Conservation (phyloP, 2,329 filamentous ascomycete species). For the Stromatinia cepivora region DNA sequence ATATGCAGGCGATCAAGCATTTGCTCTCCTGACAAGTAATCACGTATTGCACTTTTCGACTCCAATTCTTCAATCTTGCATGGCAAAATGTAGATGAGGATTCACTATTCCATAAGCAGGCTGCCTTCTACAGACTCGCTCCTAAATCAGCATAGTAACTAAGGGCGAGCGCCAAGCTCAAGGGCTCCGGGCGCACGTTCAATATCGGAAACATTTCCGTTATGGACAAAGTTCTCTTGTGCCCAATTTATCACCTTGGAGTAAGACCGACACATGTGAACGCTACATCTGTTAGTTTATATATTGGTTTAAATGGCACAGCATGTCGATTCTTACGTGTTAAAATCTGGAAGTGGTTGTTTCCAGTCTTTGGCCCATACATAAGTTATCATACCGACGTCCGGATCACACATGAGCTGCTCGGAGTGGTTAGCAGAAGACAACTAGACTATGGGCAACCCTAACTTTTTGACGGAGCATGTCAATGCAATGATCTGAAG, state of each 20-base stretch:
- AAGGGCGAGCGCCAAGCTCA: neutral
- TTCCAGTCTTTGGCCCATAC: conserved; percentile 12
- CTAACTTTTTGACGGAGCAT: conserved; percentile 9
- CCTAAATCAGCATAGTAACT: too few relatives aligned
- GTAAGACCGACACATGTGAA: neutral
- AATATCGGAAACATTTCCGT: conserved; percentile 5
- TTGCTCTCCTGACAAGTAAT: too few relatives aligned
- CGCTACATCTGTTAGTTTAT: neutral
- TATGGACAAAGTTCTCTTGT: neutral
- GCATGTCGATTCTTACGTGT: neutral
- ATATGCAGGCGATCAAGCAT: too few relatives aligned
- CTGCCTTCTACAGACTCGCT: too few relatives aligned
- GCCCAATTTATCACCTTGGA: neutral
- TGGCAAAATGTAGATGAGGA: too few relatives aligned
- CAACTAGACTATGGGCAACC: neutral
- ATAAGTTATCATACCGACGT: conserved; percentile 11
- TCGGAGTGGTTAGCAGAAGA: neutral
- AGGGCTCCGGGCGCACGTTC: neutral
- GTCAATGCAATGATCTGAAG: conserved; percentile 13
- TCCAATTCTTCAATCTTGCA: too few relatives aligned
- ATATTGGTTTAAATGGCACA: neutral
- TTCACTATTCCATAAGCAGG: too few relatives aligned
- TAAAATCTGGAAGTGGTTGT: conserved; percentile 11
- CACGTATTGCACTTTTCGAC: neutral
- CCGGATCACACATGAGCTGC: conserved; percentile 13